A percentile compares a stretch with the other conserved stretches of the same genome.
Conservation (phyloP, 1,284 basidiomycete genomes). For the Puccinia coronata region DNA sequence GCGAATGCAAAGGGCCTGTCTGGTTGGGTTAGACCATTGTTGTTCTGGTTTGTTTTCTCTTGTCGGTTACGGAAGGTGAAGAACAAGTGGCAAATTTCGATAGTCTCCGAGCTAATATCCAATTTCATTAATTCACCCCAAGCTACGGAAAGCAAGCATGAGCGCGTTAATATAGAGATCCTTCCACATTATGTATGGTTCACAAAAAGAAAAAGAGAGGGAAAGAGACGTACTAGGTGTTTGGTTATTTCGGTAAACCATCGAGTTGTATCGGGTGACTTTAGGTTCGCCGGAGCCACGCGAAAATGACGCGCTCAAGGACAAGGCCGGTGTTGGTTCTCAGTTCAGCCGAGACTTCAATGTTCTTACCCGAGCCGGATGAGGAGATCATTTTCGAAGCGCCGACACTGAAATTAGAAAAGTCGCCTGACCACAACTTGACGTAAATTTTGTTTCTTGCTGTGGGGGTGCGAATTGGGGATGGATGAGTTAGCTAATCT, state of each 20-base stretch:
- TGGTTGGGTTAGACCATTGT: slow-evolving; percentile 58
- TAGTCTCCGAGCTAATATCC: slow-evolving; percentile 69
- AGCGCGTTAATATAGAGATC: no score
- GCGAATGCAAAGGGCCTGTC: slow-evolving; percentile 89
- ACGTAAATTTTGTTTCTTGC: slow-evolving; percentile 49
- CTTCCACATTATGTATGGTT: no score
- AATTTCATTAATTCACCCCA: slow-evolving; percentile 93
- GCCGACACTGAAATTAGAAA: slow-evolving; percentile 36
- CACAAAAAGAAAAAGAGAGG: background rate
- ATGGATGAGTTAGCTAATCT: background rate
- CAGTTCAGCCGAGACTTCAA: slow-evolving; percentile 90
- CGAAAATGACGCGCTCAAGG: slow-evolving; percentile 73
- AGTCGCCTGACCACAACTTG: slow-evolving; percentile 51
- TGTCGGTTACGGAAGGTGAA: slow-evolving; percentile 84
- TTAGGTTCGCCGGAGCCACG: slow-evolving; percentile 81
- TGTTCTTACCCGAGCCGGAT: slow-evolving; percentile 62
- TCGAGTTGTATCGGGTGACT: slow-evolving; percentile 79
- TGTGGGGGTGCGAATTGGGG: background rate
- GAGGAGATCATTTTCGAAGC: slow-evolving; percentile 50
- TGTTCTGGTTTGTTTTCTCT: slow-evolving; percentile 56
- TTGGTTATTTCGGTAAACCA: slow-evolving; percentile 72
- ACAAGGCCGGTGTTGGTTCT: slow-evolving; percentile 72
- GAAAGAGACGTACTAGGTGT: slow-evolving; percentile 52
- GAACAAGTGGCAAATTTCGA: slow-evolving; percentile 84
- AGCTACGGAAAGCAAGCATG: slow-evolving; percentile 72